These are phyloP conservation scores for Escovopsis sp. DNA, from an alignment of 2,329 filamentous ascomycete species.

Conservation along the genomic window DNA sequence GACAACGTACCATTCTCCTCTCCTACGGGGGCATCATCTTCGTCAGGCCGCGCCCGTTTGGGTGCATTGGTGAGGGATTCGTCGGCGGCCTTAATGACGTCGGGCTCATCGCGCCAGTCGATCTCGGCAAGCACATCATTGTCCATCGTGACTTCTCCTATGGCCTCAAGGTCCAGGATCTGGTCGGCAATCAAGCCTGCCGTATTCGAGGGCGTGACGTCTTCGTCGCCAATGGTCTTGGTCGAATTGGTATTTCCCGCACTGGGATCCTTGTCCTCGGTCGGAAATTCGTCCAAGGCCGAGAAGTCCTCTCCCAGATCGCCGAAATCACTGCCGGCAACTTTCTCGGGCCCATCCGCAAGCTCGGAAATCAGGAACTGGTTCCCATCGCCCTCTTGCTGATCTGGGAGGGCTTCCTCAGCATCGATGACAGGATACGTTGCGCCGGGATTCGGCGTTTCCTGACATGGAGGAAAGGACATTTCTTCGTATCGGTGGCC, in stretches of 20 bases:
- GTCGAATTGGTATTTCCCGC: constrained; percentile 16
- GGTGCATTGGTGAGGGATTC: constrained; percentile 2
- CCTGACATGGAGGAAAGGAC: constrained; percentile 5
- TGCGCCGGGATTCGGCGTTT: constrained; percentile 3
- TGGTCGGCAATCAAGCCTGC: constrained; percentile 11
- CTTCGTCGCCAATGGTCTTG: constrained; percentile 18
- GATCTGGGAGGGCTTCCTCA: constrained; percentile 13
- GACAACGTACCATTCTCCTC: constrained; percentile 6
- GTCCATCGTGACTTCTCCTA: constrained; percentile 6
- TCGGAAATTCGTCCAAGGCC: constrained; percentile 3
- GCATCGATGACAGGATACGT: constrained; percentile 10
- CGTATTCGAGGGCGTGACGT: constrained; percentile 12
- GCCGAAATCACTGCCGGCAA: constrained; percentile 6
- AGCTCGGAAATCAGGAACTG: constrained; percentile 11
- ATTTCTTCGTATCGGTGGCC: not conserved
- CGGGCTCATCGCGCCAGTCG: constrained; percentile 9
- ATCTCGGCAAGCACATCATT: constrained; percentile 12
- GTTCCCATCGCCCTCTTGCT: constrained; percentile 11
- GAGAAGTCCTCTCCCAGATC: constrained; percentile 5
- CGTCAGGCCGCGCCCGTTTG: constrained; percentile 8
- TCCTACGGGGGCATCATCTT: constrained; percentile 6
- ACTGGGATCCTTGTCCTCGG: constrained; percentile 8
- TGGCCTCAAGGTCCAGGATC: constrained; percentile 3
- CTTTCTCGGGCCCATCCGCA: constrained; percentile 9
- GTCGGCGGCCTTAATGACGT: not conserved